phyloP scores from a whole-genome alignment of 768 basidiomycete species.

The Agaricus bisporus region DNA sequence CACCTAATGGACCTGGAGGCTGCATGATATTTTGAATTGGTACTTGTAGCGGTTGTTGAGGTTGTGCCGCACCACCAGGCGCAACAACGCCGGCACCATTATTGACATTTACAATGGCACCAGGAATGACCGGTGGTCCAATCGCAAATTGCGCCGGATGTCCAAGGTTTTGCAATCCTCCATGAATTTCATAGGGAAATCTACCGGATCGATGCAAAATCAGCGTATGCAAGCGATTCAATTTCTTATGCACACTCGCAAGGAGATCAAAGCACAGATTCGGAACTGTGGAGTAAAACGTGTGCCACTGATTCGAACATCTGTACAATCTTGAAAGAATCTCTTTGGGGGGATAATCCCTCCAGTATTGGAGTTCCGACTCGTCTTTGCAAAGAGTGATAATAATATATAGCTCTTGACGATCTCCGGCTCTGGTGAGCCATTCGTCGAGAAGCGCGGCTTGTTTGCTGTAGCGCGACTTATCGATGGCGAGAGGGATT shows the following conservation, averaged over 20 bases:
- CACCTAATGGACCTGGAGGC: neutral
- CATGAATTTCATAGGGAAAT: slow-evolving; percentile 1
- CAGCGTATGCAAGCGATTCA: slow-evolving; percentile 1
- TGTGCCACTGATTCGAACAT: slow-evolving; percentile 6
- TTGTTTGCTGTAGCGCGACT: neutral
- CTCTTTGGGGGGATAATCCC: slow-evolving; percentile 6
- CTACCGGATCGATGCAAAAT: slow-evolving; percentile 3
- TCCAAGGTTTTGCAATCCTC: neutral
- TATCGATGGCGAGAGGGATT: slow-evolving; percentile 3
- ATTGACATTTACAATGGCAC: neutral
- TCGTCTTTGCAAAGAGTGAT: slow-evolving; percentile 3
- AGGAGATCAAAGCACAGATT: slow-evolving; percentile 9
- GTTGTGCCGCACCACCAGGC: too few relatives aligned
- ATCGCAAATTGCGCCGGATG: too few relatives aligned
- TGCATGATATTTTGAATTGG: too few relatives aligned
- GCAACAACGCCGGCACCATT: too few relatives aligned
- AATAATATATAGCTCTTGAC: slow-evolving; percentile 3
- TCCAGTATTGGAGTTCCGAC: slow-evolving; percentile 2
- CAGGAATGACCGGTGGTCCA: too few relatives aligned
- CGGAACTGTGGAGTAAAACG: slow-evolving; percentile 9
- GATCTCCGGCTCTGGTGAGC: neutral
- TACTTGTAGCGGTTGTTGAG: too few relatives aligned
- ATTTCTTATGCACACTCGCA: slow-evolving; percentile 3
- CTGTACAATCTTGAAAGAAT: slow-evolving; percentile 1
- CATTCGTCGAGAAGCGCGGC: slow-evolving; percentile 5